Conservation (phyloP, 352 stramenopile genomes). For the Pythium brassicae region DNA sequence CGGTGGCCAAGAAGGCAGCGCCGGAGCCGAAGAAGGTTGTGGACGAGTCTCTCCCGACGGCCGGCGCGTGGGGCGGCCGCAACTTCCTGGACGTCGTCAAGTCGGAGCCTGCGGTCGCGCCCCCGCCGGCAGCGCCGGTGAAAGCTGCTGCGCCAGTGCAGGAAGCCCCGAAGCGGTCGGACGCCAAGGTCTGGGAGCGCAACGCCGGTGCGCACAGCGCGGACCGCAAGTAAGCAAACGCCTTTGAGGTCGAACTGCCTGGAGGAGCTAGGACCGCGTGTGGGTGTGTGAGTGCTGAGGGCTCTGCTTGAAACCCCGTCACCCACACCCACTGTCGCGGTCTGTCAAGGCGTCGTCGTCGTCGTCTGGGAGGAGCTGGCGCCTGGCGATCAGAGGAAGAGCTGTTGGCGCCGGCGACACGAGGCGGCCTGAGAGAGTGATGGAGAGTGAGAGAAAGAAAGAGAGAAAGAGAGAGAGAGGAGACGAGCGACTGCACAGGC, state of each 20-base stretch:
- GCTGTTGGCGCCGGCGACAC: background rate
- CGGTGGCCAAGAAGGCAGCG: constrained; percentile 16
- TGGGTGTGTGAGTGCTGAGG: background rate
- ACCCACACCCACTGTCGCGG: background rate
- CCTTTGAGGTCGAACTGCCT: background rate
- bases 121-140: constrained; percentile 24
- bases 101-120: constrained; percentile 37
- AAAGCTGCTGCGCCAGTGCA: constrained; percentile 12
- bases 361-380: background rate
- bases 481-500: constrained; percentile 19
- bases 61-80: constrained; percentile 72
- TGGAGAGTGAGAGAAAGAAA: background rate
- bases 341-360: background rate
- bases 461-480: background rate
- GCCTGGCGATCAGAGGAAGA: constrained; percentile 2
- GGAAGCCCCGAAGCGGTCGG: constrained; percentile 21
- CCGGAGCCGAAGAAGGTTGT: constrained; percentile 7
- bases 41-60: constrained; percentile 50
- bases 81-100: constrained; percentile 86
- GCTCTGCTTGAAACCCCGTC: background rate
- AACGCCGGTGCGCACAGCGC: background rate
- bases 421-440: background rate
- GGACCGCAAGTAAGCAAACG: constrained; percentile 1
- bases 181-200: constrained; percentile 18
- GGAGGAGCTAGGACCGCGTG: background rate